Base-by-base conservation (phyloP, 179 eudicot genomes). In the Beta corolliflora region DNA sequence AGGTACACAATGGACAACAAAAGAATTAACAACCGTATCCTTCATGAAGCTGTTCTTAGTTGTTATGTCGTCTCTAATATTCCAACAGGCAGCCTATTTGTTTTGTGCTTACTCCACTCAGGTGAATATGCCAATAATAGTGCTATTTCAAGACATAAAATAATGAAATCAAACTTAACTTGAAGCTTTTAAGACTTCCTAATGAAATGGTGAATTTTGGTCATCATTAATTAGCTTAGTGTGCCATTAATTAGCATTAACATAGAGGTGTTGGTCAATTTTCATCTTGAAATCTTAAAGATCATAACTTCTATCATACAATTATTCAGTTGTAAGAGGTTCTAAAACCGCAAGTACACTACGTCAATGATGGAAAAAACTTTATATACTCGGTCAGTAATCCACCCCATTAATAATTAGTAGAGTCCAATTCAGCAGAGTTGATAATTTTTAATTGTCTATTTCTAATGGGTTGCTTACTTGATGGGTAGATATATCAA, bases 171-270 rank as follows among this genome's bases (percentile, higher is more conserved):
- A 72, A 72, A 52, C 41, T 25, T 52, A 72, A 52, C 19, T 52
- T 14, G n/a, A 72, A 53, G 61, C n/a, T 72, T 72, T 52, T 7
- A 53, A 52, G 61, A 72, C 76, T 53, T 72, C 45, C 45, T 36
- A 21, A 3, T 36, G 41, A 36, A 53, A 53, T 12, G 44, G 59
- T 72, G 60, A 19, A n/a, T 50, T 23, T 71, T 50, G 5, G 58
- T 18, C 21, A 68, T 41, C 54, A 16, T 45, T 1, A 46, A 29
- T 45, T 45, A 19, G 1, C 9, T 59, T 19, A 19, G 19, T 59
- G 64, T 59, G 64, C 64, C 64, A 63, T 23, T 25, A 63, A 63
- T 23, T 25, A 63, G 23, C 67, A 63, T 63, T 23, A 11, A 60
- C 64, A 19, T 18, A 7, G 41, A 36, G 1, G 1, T 31, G 36